Percentiles rank a stretch among this genome's conserved stretches.
Conservation (phyloP, 177 flowering plant genomes). For the Vitis hybrid region DNA sequence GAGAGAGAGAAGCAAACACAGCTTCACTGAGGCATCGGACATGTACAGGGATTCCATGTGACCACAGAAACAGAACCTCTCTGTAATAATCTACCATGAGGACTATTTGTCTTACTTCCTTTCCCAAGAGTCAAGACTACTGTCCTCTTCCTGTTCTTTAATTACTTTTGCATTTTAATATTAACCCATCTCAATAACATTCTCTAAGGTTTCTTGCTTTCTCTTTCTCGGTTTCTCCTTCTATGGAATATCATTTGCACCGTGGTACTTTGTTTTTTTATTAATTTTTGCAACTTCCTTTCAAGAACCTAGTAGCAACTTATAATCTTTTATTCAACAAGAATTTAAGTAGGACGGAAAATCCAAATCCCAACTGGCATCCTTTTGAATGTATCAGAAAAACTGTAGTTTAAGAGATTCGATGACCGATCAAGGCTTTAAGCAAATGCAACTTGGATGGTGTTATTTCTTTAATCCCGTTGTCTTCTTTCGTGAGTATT, state of each 20-base stretch:
- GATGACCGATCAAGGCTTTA: slow-evolving; percentile 11
- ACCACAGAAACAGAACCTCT: slow-evolving; percentile 28
- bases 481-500: neutral
- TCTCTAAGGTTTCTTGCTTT: slow-evolving; percentile 18
- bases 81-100: slow-evolving; percentile 39
- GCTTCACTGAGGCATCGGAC: slow-evolving; percentile 29
- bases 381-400: slow-evolving; percentile 27
- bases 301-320: neutral
- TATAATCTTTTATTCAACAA: neutral
- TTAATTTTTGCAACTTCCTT: neutral
- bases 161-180: neutral
- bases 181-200: slow-evolving; percentile 18
- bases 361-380: slow-evolving; percentile 24
- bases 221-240: slow-evolving; percentile 10
- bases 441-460: slow-evolving; percentile 15
- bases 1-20: slow-evolving; percentile 3
- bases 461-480: neutral
- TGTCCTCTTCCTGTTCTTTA: neutral
- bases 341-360: neutral
- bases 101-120: slow-evolving; percentile 19
- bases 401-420: slow-evolving; percentile 26
- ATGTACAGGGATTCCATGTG: slow-evolving; percentile 54
- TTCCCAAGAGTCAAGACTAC: slow-evolving; percentile 29
- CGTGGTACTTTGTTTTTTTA: neutral
- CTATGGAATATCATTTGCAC: slow-evolving; percentile 14